Base-by-base conservation (phyloP, 164 flowering plant species). In the Houttuynia cordata region DNA sequence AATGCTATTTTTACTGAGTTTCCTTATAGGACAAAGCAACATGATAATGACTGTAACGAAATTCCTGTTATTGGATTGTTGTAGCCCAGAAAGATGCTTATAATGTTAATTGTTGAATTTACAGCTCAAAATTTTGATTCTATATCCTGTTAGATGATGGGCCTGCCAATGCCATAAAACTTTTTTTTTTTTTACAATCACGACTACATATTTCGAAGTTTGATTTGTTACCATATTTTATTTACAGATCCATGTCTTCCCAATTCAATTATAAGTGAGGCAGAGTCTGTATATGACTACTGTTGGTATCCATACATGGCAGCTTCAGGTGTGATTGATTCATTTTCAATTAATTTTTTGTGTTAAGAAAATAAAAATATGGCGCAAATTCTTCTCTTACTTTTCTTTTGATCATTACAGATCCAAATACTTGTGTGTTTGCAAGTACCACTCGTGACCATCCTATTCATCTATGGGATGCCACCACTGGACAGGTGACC, bases 381-480 rank as follows among this genome's bases (percentile, higher is more conserved):
- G 49, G 49, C 12, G 14, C 17, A 12, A 8, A 12, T 45, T 4
- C 8, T 45, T 45, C 17, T 45, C 14, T 45, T 45, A 12, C 3
- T 12, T 45, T 45, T 45, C 8, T 0, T 45, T 45, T 45, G 15
- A 13, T 34, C 39, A 52, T 77, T 66, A 69, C 87, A 93, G 99
- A 88, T 54, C 92, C 92, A 50, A 75, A 73, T 51, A 80, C 83
- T 56, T 83, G 88, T 73, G 99, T 90, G 24, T 90, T 90, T 80
- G 96, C 97, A 59, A 85, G 71, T 63, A 83, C 97, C 22, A 85
- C 91, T 18, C 87, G 99, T 41, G 99, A 93, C 72, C 99, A 90
- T 76, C 99, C 99, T 47, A 79, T 93, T 75, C 99, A 93, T 82
- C 92, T 93, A 20, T 90, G 96, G 99, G 99, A 90, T 82, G 82